Evolutionary conservation across 371 early-diverging fungal genomes (phyloP).

Genomic region (Rhizopus microsporus): DNA sequence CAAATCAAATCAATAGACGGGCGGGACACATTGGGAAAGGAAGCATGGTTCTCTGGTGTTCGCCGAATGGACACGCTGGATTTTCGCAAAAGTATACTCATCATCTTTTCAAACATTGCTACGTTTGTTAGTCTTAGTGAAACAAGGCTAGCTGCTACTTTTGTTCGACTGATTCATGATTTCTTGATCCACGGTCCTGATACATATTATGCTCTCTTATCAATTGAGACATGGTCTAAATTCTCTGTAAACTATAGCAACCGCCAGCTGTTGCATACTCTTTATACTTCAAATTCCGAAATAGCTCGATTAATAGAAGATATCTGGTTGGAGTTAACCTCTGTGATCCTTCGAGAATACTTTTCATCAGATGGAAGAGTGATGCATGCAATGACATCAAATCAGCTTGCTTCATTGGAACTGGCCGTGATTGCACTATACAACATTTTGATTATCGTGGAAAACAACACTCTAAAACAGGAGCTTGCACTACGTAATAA

Average conservation of each 20-base stretch:
- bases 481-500: slow-evolving; percentile 38
- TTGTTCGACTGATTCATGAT: slow-evolving; percentile 51
- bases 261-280: slow-evolving; percentile 43
- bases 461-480: slow-evolving; percentile 37
- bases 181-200: slow-evolving; percentile 57
- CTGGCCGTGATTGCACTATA: slow-evolving; percentile 56
- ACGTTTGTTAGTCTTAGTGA: slow-evolving; percentile 41
- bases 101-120: slow-evolving; percentile 55
- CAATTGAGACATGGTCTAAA: slow-evolving; percentile 61
- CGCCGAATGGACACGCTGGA: slow-evolving; percentile 58
- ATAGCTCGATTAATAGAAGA: slow-evolving; percentile 19
- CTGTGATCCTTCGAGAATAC: slow-evolving; percentile 42
- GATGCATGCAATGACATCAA: slow-evolving; percentile 47
- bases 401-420: slow-evolving; percentile 59
- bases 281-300: slow-evolving; percentile 26
- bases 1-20: slow-evolving; percentile 16
- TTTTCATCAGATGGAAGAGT: slow-evolving; percentile 46
- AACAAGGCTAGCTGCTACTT: slow-evolving; percentile 37
- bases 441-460: slow-evolving; percentile 51
- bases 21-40: slow-evolving; percentile 19
- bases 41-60: slow-evolving; percentile 50
- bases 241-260: slow-evolving; percentile 60
- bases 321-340: slow-evolving; percentile 44
- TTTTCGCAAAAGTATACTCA: slow-evolving; percentile 57
- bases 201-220: slow-evolving; percentile 59